Evolutionary conservation across 2,329 filamentous ascomycete genomes (phyloP), one percentile per base, ranked within the genome.

Genomic region (Nigrospora oryzae): DNA sequence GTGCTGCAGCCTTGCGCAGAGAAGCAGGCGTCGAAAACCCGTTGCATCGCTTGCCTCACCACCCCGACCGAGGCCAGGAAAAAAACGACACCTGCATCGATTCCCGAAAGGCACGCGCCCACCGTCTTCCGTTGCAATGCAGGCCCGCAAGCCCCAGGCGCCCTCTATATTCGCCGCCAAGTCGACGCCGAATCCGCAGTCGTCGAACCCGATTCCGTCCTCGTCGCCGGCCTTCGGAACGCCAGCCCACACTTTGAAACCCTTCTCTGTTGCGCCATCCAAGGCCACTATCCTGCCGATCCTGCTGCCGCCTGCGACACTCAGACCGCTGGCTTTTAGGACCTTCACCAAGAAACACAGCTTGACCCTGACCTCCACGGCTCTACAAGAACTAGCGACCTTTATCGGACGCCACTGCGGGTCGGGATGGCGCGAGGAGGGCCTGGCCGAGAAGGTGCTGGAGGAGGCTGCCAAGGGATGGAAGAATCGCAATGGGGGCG

Each of bases 291-390:
- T 97, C 40, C 74, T 98, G 2, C 89, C 93, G 4, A 93, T 98
- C 46, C 74, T 95, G 33, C 81, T 98, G 5, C 90, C 91, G 4
- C 86, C 90, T 0, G 81, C 89, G 11, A 94, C 87, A 0, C 70
- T 98, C 36, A 78, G 94, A 50, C 91, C 93, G 3, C 74, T 97
- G 16, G 94, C 93, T 10, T 97, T 98, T 60, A 82, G 93, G 39
- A 94, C 88, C 0, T 95, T 98, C 53, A 98, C 93, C 2, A 96
- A 96, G 65, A 98, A 97, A 60, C 89, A 98, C 67, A 94, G 91
- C 55, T 73, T 98, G 45, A 97, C 90, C 0, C 79, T 98, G 43
- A 90, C 87, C 8, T 93, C 91, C 0, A 81, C 89, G 0, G 89
- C 93, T 0, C 71, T 98, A 5, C 83, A 91, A 62, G 80, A 86